Conservation (phyloP, 1,139 yeast species). For the Kluyveromyces marxianus region DNA sequence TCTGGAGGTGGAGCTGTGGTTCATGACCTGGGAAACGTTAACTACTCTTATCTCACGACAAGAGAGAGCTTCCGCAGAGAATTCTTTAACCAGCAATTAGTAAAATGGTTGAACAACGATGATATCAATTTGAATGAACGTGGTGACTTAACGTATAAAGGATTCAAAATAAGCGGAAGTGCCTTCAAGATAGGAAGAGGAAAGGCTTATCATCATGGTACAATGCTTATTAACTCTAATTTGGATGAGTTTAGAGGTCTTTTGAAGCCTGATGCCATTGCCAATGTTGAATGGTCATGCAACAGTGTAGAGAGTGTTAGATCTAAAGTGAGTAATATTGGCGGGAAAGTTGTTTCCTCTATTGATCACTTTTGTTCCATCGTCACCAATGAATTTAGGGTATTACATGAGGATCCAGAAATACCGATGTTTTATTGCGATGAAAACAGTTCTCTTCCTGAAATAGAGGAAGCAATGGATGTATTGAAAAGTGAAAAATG, state of each 20-base stretch:
- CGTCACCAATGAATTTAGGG: slow-evolving; percentile 20
- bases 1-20: slow-evolving; percentile 98
- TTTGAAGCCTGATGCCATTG: slow-evolving; percentile 41
- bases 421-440: slow-evolving; percentile 23
- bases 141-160: slow-evolving; percentile 58
- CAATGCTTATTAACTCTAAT: slow-evolving; percentile 73
- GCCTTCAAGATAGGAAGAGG: slow-evolving; percentile 84
- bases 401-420: slow-evolving; percentile 7
- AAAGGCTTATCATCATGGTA: slow-evolving; percentile 90
- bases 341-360: slow-evolving; percentile 13
- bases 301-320: slow-evolving; percentile 69
- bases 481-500: slow-evolving; percentile 22
- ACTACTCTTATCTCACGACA: slow-evolving; percentile 74
- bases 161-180: slow-evolving; percentile 73
- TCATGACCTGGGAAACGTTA: slow-evolving; percentile 88
- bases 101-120: slow-evolving; percentile 40
- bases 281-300: slow-evolving; percentile 46
- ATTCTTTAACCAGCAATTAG: slow-evolving; percentile 50
- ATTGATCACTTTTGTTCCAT: slow-evolving; percentile 21
- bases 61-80: slow-evolving; percentile 60
- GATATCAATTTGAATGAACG: slow-evolving; percentile 50
- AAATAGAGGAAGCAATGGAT: slow-evolving; percentile 17
- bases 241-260: slow-evolving; percentile 50
- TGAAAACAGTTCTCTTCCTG: slow-evolving; percentile 17
- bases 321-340: slow-evolving; percentile 65